These are phyloP conservation scores for Luzula sylvatica DNA, from an alignment of 176 grass and related monocot species.

Conservation along the genomic window DNA sequence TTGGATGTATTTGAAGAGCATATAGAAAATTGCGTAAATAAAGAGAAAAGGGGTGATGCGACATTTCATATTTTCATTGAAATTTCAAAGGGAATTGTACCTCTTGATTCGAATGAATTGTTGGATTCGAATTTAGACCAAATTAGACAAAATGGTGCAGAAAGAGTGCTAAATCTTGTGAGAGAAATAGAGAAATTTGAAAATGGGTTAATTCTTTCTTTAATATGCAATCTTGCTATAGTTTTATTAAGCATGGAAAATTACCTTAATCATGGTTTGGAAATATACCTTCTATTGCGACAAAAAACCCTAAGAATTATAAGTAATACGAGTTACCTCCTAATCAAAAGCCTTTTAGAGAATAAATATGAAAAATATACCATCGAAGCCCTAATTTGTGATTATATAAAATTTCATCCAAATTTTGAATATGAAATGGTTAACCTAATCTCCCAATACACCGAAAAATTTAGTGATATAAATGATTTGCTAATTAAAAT, in stretches of 20 bases:
- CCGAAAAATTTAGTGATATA: conserved; percentile 39
- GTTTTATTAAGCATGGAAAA: conserved; percentile 54
- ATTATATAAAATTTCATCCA: conserved; percentile 64
- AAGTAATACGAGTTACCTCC: conserved; percentile 47
- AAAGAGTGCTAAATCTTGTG: conserved; percentile 52
- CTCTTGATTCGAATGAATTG: conserved; percentile 29
- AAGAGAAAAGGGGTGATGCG: conserved; percentile 32
- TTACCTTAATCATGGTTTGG: conserved; percentile 38
- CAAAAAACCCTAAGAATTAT: conserved; percentile 30
- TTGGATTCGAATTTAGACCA: conserved; percentile 47
- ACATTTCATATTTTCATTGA: conserved; percentile 47
- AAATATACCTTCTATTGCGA: conserved; percentile 52
- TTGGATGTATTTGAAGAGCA: conserved; percentile 51
- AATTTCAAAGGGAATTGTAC: conserved; percentile 40
- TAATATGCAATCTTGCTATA: conserved; percentile 53
- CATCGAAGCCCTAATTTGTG: conserved; percentile 35
- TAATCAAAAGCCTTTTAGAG: conserved; percentile 55
- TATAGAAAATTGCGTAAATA: conserved; percentile 42
- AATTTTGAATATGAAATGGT: conserved; percentile 38
- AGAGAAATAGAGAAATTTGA: conserved; percentile 38
- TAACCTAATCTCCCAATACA: conserved; percentile 59
- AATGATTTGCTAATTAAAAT: conserved; percentile 43
- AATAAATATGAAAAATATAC: conserved; percentile 38
- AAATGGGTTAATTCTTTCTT: conserved; percentile 29
- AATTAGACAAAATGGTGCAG: conserved; percentile 40